phyloP scores from a whole-genome alignment of 345 rosid genomes.

The Limnanthes douglasii region DNA sequence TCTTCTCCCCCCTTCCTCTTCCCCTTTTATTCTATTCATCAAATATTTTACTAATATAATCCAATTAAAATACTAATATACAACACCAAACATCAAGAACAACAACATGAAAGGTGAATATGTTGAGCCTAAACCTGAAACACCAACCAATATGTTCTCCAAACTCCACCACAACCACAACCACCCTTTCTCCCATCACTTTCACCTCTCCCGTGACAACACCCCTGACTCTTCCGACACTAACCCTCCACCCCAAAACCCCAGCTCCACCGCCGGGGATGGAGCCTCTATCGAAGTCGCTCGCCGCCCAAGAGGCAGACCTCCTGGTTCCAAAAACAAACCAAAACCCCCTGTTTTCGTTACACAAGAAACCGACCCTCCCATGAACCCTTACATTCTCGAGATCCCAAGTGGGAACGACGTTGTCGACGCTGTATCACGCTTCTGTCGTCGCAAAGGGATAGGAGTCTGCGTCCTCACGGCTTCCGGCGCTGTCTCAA shows the following conservation, averaged over 20 bases:
- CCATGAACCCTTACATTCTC: conserved; percentile 81
- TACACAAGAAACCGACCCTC: conserved; percentile 49
- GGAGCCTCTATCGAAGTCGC: conserved; percentile 55
- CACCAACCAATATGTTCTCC: conserved; percentile 33
- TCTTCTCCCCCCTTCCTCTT: no score
- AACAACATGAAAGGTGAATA: conserved; percentile 53
- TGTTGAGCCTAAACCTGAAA: conserved; percentile 17
- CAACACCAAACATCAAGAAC: no score
- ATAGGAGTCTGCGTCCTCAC: conserved; percentile 55
- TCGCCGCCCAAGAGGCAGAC: conserved; percentile 82
- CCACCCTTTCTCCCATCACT: conserved; percentile 33
- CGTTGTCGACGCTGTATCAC: conserved; percentile 38
- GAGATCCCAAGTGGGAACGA: conserved; percentile 73
- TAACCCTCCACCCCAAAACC: background rate
- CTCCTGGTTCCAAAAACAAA: conserved; percentile 84
- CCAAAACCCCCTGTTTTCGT: conserved; percentile 58
- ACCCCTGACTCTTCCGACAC: conserved; percentile 15
- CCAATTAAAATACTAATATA: no score
- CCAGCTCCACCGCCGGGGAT: conserved; percentile 19
- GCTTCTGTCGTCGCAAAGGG: conserved; percentile 50
- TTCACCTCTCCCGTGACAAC: conserved; percentile 27
- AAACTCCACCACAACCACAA: conserved; percentile 30
- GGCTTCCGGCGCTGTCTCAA: conserved; percentile 77
- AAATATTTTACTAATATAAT: no score
- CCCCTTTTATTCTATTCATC: no score